These are phyloP conservation scores for Botryotinia calthae DNA, from an alignment of 2,329 filamentous ascomycete species.

Conservation along the genomic window DNA sequence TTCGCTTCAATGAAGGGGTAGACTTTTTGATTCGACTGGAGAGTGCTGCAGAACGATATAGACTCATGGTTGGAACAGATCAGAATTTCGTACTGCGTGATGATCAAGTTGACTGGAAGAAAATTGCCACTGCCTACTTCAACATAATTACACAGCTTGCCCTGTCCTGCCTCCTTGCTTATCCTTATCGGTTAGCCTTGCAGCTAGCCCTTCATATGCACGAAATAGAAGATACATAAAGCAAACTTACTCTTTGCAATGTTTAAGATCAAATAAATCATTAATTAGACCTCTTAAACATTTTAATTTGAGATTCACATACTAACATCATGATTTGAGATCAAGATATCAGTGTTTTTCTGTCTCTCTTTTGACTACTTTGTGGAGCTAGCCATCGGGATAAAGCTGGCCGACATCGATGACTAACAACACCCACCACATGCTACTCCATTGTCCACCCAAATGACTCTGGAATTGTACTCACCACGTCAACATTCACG, in stretches of 20 bases:
- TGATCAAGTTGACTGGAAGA: neutral
- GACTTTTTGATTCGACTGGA: slow-evolving; percentile 38
- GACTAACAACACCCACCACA: slow-evolving; percentile 1
- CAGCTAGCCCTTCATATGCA: neutral
- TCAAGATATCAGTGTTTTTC: neutral
- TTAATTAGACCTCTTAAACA: neutral
- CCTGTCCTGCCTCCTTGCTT: neutral
- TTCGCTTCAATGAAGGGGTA: slow-evolving; percentile 33
- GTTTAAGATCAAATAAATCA: neutral
- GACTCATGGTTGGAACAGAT: slow-evolving; percentile 31
- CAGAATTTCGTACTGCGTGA: neutral
- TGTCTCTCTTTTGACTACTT: neutral
- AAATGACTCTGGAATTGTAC: neutral
- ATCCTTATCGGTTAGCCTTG: neutral
- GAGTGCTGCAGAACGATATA: slow-evolving; percentile 35
- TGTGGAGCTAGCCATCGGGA: neutral
- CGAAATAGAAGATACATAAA: neutral
- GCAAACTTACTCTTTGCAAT: neutral
- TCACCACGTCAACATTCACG: neutral
- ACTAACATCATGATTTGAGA: too few species aligned
- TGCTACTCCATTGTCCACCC: neutral
- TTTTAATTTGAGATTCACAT: too few species aligned
- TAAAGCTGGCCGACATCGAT: neutral
- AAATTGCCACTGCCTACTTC: slow-evolving; percentile 22
- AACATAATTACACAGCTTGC: neutral